Evolutionary conservation across 139 green algal genomes (phyloP), one percentile per base, ranked within the genome.

Genomic region (Chlamydomonas sp.): DNA sequence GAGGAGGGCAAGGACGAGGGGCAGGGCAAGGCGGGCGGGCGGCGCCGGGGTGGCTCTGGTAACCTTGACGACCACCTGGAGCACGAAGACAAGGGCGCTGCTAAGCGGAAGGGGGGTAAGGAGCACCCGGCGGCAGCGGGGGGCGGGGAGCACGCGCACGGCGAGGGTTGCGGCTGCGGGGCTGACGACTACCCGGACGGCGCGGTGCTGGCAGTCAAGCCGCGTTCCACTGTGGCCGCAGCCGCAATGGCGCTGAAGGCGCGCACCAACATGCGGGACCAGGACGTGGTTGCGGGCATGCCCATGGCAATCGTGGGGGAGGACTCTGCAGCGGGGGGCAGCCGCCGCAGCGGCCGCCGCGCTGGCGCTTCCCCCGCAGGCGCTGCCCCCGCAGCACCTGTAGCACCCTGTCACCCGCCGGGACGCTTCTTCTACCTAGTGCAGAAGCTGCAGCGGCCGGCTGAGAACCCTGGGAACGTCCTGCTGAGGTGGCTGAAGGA

Each of bases 401-500:
- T 14, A 68, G 3, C 49, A 9, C 31, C 6, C n/a, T 66, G 63
- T 9, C 18, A 7, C 67, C 49, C 66, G 76, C 3, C 76, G 10
- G 76, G 7, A 5, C 87, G 87, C 60, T 91, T 91, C 77, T 91
- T 88, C 83, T 86, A 89, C 88, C 83, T 91, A 31, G 87, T 90
- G 57, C 88, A 86, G 69, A 64, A 64, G 12, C 76, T 83, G 20
- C 59, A 20, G 2, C 76, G 84, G 64, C 84, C 71, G 9, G 76
- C 76, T 31, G 57, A 62, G 58, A 83, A 31, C 20, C 76, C 76
- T 4, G 84, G 64, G 2, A 78, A 83, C 63, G 86, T 92, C 63
- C 72, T 89, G 66, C 83, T 94, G 67, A 90, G 90, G 12, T 93
- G 91, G 91, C 87, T 95, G 18, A 88, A 91, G 78, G 91, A 95